A percentile compares a stretch with the other conserved stretches of the same genome.
phyloP scores from a whole-genome alignment of 2,329 filamentous ascomycete species.

The Claviceps sp. region DNA sequence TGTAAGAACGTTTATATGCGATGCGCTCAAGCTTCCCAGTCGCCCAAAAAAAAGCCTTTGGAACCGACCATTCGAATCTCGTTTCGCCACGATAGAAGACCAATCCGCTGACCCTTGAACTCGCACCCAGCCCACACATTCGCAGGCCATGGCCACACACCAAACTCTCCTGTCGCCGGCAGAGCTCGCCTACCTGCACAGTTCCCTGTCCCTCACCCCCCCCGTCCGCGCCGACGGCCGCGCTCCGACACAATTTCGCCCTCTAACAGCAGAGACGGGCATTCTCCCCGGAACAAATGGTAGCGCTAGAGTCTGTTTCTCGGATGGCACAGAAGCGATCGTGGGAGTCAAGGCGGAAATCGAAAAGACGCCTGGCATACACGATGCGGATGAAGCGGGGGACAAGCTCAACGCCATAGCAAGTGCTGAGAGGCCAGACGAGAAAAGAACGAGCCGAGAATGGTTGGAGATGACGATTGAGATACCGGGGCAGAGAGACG shows the following conservation, averaged over 20 bases:
- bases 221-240: constrained; percentile 86
- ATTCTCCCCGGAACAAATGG: constrained; percentile 85
- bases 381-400: constrained; percentile 13
- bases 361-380: constrained; percentile 46
- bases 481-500: constrained; percentile 80
- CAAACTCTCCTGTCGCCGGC: constrained; percentile 78
- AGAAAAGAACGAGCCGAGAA: constrained; percentile 37
- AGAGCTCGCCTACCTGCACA: constrained; percentile 90
- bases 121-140: background rate
- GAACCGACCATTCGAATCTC: background rate
- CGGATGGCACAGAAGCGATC: constrained; percentile 89
- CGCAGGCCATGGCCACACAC: constrained; percentile 45
- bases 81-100: background rate
- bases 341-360: constrained; percentile 94
- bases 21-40: background rate
- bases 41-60: background rate
- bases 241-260: constrained; percentile 72
- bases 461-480: constrained; percentile 91
- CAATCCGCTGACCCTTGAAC: background rate
- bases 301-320: constrained; percentile 83
- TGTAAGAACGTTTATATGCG: background rate
- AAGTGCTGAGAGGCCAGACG: constrained; percentile 27
- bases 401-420: constrained; percentile 8
- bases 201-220: constrained; percentile 65
- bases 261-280: constrained; percentile 77